phyloP scores from a whole-genome alignment of 2,329 filamentous ascomycete species.

The Paecilomyces formosus region DNA sequence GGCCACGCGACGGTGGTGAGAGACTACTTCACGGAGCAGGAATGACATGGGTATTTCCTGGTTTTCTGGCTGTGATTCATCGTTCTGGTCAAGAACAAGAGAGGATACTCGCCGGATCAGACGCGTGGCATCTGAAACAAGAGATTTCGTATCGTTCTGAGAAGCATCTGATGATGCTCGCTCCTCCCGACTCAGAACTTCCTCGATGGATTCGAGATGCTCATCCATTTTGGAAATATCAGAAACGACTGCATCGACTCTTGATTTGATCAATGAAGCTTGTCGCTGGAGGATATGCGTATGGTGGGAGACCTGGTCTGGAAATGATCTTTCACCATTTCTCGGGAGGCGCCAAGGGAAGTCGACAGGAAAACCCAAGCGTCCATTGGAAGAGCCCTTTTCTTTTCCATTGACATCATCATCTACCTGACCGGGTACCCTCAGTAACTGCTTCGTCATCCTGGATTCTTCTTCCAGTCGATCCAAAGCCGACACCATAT shows the following conservation, averaged over 20 bases:
- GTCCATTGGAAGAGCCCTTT: neutral
- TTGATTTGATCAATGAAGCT: constrained; percentile 23
- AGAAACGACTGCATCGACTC: constrained; percentile 20
- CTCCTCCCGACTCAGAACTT: constrained; percentile 15
- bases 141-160: neutral
- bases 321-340: constrained; percentile 5
- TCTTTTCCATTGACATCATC: neutral
- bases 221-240: constrained; percentile 26
- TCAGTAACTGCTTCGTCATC: neutral
- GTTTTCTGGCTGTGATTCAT: neutral
- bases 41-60: neutral
- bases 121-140: neutral
- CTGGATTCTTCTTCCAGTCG: constrained; percentile 12
- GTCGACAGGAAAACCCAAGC: neutral
- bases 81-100: neutral
- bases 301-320: constrained; percentile 22
- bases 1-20: neutral
- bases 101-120: neutral
- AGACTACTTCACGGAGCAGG: neutral
- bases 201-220: constrained; percentile 25
- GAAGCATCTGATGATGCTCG: constrained; percentile 7
- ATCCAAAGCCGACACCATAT: constrained; percentile 28
- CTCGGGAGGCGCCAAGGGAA: neutral
- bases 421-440: neutral
- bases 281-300: constrained; percentile 26